These are phyloP conservation scores for Phialocephala subalpina DNA, from an alignment of 2,329 filamentous ascomycete genomes.

Conservation along the genomic window DNA sequence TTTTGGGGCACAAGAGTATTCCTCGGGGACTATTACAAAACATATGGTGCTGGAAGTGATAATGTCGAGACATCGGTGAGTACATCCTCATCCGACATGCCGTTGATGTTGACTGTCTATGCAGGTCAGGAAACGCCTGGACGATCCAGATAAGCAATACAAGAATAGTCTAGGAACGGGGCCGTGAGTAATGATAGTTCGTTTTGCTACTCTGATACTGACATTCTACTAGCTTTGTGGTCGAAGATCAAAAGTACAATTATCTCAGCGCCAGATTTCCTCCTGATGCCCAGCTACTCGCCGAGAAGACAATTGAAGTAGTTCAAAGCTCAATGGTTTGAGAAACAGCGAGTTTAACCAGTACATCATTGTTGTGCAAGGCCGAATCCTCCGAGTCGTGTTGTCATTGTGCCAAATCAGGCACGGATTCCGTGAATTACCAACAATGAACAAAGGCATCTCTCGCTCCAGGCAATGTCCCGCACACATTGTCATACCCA, in stretches of 20 bases:
- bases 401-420: background rate
- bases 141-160: slow-evolving; percentile 52
- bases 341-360: slow-evolving; percentile 3
- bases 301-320: slow-evolving; percentile 52
- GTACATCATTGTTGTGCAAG: background rate
- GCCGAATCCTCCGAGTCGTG: background rate
- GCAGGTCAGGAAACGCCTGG: slow-evolving; percentile 53
- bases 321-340: slow-evolving; percentile 41
- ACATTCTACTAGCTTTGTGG: slow-evolving; percentile 51
- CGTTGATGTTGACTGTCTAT: background rate
- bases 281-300: slow-evolving; percentile 51
- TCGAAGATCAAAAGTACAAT: slow-evolving; percentile 57
- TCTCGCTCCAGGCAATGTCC: background rate
- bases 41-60: slow-evolving; percentile 58
- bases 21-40: slow-evolving; percentile 64
- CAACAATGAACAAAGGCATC: background rate
- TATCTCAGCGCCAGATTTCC: slow-evolving; percentile 58
- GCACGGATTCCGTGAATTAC: background rate
- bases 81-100: slow-evolving; percentile 4
- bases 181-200: slow-evolving; percentile 47
- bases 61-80: slow-evolving; percentile 56
- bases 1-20: slow-evolving; percentile 58
- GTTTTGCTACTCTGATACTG: background rate
- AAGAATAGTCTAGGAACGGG: slow-evolving; percentile 51
- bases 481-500: too few species aligned